Evolutionary conservation across 768 basidiomycete genomes (phyloP), one percentile per base, ranked within the genome.

Genomic region (Hypholoma sublateritium): DNA sequence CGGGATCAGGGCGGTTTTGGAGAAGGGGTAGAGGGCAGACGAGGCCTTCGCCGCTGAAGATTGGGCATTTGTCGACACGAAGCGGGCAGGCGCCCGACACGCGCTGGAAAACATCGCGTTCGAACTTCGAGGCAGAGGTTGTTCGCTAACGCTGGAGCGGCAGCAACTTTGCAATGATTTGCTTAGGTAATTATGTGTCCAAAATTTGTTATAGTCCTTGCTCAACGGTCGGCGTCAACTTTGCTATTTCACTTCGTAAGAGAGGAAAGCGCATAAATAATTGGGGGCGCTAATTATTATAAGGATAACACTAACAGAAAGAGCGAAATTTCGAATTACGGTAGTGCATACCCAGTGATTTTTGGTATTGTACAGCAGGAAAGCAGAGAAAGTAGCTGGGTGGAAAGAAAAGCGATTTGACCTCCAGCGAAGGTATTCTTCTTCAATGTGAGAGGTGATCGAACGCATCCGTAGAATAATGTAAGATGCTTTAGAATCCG

Each of bases 21-120:
- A 89, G 74, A 90, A 94, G 21, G 89, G 86, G 66, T 93, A 93
- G 24, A 70, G 56, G n/a, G 63, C 58, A 11, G 67, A 24, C 8
- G 67, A 37, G 16, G 56, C 41, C 24, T 57, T 48, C 35, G 57
- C 28, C 5, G 28, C 24, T 21, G 61, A 59, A 11, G 62, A 32
- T 50, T 70, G 56, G 55, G 74, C 65, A 46, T 74, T 70, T 19
- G 82, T 83, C 32, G 84, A 76, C 72, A 82, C 68, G 32, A 73
- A 64, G 59, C 82, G 72, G 57, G 72, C 63, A 39, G 74, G 71
- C 59, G 63, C 64, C 52, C 70, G 72, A 49, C 75, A 71, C 25
- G 75, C 45, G 56, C 69, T 75, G 62, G 73, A 67, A 64, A 77
- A 67, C 70, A 77, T 77, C 61, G 59, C 43, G 49, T 55, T 28